Base-by-base conservation (phyloP, 2,329 filamentous ascomycete species). In the Parascedosporium putredinis region DNA sequence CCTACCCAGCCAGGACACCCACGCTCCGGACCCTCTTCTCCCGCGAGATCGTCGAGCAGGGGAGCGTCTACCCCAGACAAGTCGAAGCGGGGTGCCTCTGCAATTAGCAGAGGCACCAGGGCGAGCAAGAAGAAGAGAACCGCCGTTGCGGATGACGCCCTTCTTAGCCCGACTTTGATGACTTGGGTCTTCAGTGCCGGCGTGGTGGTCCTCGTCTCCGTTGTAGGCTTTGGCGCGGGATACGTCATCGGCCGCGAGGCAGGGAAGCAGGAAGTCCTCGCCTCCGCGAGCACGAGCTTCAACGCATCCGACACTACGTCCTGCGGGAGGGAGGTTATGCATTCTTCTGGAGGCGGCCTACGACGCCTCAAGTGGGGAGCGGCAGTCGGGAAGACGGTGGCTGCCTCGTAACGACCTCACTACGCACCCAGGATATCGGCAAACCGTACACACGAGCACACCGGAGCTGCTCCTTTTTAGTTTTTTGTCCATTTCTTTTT, bases 201-300 rank as follows among this genome's bases (percentile, higher is more conserved):
- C 16, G 81, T 84, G 1, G 77, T 85, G 2, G 79, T 85, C 7
- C 69, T 86, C 9, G 76, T 85, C 3, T 81, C 78, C 6, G 81
- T 83, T 1, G 80, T 85, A 29, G 81, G 81, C 2, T 85, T 86
- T 55, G 79, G 81, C 2, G 81, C 81, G 7, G 81, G 82, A 9
- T 84, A 83, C 57, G 80, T 83, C 22, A 79, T 84, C 52, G 81
- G 82, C 4, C 70, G 80, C 23, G 81, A 85, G 56, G 79, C 82
- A 22, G 81, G 81, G 3, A 72, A 77, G 29, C 77, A 83, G 55
- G 80, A 85, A 58, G 67, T 67, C 10, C 61, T 75, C n/a, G 60
- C 68, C 42, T 65, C 64, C 8, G 67, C 67, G 14, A 61, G 70
- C 36, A 60, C 69, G 38, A 62, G 66, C 43, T 65, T 71, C 48